Conservation (phyloP, 2,329 filamentous ascomycete genomes). For the Exophiala bonariae region DNA sequence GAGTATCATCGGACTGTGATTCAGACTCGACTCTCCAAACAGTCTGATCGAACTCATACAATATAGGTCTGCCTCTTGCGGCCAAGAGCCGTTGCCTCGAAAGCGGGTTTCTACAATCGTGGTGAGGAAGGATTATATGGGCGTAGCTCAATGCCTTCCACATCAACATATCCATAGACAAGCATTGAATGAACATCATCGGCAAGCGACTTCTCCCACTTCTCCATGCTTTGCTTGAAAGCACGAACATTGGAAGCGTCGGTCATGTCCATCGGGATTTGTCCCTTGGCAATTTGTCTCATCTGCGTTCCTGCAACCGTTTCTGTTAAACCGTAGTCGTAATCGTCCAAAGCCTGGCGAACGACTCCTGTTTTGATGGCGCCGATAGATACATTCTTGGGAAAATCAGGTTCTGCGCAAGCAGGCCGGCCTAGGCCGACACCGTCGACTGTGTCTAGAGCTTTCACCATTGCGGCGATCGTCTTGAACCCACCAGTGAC, state of each 20-base stretch:
- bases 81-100: too few species aligned
- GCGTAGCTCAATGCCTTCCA: slow-evolving; percentile 8
- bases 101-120: too few species aligned
- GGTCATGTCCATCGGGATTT: slow-evolving; percentile 55
- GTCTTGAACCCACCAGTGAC: slow-evolving; percentile 61
- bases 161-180: slow-evolving; percentile 49
- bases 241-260: slow-evolving; percentile 47
- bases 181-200: slow-evolving; percentile 39
- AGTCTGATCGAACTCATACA: too few species aligned
- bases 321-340: slow-evolving; percentile 53
- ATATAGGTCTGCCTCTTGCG: too few species aligned
- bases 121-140: slow-evolving; percentile 2
- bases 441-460: slow-evolving; percentile 58
- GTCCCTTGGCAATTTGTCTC: slow-evolving; percentile 52
- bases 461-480: slow-evolving; percentile 58
- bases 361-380: slow-evolving; percentile 51
- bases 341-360: slow-evolving; percentile 47
- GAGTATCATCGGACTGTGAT: too few species aligned
- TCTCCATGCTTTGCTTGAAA: slow-evolving; percentile 51
- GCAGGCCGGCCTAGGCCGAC: slow-evolving; percentile 59
- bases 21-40: too few species aligned
- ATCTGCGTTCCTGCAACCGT: slow-evolving; percentile 53
- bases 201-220: slow-evolving; percentile 42
- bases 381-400: slow-evolving; percentile 32
- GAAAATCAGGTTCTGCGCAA: slow-evolving; percentile 49